Conservation (phyloP, 257 asterid species). For the Perilla frutescens region DNA sequence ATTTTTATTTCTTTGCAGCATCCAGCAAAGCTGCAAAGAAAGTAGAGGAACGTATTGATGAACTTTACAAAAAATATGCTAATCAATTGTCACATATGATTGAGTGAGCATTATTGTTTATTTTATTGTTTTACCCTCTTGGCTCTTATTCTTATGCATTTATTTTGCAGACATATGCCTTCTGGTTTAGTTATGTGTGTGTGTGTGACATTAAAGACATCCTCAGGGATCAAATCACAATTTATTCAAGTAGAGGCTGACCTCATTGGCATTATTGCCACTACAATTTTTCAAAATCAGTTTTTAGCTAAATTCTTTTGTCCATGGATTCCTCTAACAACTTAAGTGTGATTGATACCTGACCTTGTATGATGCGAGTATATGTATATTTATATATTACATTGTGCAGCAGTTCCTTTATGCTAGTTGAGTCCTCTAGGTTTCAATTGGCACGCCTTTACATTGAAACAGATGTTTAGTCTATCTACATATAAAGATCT, state of each 20-base stretch:
- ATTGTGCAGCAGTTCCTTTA: background rate
- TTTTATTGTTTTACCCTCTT: background rate
- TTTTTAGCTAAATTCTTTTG: background rate
- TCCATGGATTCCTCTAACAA: background rate
- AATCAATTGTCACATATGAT: constrained; percentile 53
- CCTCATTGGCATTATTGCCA: background rate
- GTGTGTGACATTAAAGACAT: background rate
- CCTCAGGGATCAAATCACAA: background rate
- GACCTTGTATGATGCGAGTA: background rate
- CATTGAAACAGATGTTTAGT: constrained; percentile 6
- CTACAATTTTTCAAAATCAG: background rate
- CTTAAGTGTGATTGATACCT: background rate
- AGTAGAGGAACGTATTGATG: constrained; percentile 69
- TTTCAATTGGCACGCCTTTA: background rate
- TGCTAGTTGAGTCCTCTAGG: background rate
- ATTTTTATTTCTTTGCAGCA: constrained; percentile 45
- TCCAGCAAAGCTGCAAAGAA: constrained; percentile 73
- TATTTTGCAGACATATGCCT: background rate
- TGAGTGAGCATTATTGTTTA: constrained; percentile 62
- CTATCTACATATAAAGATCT: background rate
- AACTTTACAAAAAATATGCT: constrained; percentile 64
- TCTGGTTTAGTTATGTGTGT: background rate
- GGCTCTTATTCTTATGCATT: background rate
- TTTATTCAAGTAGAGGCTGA: constrained; percentile 23
- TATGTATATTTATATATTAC: background rate